Evolutionary conservation across 805 yeast genomes (phyloP), one percentile per base, ranked within the genome.

Genomic region (Ogataea ganodermae): DNA sequence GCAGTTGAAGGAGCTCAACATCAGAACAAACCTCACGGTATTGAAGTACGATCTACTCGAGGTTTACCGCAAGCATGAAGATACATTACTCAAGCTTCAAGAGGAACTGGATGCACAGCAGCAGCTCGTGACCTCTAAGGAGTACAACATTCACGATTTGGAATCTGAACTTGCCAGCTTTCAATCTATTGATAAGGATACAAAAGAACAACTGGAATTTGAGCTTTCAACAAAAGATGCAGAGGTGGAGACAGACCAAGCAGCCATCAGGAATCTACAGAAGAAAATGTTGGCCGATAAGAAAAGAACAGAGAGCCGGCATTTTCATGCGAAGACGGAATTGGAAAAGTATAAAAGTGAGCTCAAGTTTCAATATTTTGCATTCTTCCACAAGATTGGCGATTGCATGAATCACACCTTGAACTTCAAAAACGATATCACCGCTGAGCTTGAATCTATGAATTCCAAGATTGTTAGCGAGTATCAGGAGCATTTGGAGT

Each of bases 361-460:
- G 18, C 39, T 52, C 42, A 52, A 52, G 38, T 35, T 47, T 38
- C 56, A 49, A 33, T 52, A 52, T 31, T 50, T 52, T 45, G 67
- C 66, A 10, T 66, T 86, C 55, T 79, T 78, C 52, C 73, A 75
- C 36, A 77, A 78, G 48, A 74, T 84, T 26, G 78, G 77, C 44
- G 74, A 74, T 47, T 74, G 82, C 56, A 79, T 89, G 54, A 82
- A 82, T 49, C 72, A 69, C 47, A 77, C 83, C 18, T 76, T 85
- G 42, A 76, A 73, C 40, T 84, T 88, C 67, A 88, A 88, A 67
- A 67, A 83, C 52, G 79, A 77, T 49, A 75, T 86, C 36, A 92
- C 87, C 60, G 73, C 76, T 17, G 75, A 79, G 44, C 70, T 87
- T 39, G 88, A 83, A 56, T 82, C 76, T 30, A 71, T 55, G 54